phyloP scores from a whole-genome alignment of 2,329 filamentous ascomycete species.

The Penicillium fuscoglaucum region DNA sequence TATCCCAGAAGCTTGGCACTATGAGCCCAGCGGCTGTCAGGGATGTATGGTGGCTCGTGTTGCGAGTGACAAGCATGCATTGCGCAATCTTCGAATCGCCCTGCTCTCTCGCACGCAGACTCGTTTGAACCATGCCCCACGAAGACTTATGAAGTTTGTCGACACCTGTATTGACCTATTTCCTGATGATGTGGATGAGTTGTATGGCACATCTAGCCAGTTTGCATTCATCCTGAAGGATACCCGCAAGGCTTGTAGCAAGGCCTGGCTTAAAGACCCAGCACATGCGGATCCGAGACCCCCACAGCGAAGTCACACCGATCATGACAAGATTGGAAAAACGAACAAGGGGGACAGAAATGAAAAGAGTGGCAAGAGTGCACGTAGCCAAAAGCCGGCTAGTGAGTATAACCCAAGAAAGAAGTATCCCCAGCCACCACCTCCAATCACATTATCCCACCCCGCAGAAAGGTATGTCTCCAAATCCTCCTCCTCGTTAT shows the following conservation, averaged over 20 bases:
- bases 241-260: conserved; percentile 21
- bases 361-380: not conserved
- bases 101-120: conserved; percentile 35
- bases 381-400: not conserved
- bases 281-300: not conserved
- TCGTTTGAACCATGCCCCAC: conserved; percentile 20
- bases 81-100: conserved; percentile 34
- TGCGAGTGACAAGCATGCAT: conserved; percentile 21
- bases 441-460: not conserved
- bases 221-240: conserved; percentile 23
- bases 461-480: conserved; percentile 2
- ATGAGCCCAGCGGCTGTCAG: conserved; percentile 38
- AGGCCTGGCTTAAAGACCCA: conserved; percentile 6
- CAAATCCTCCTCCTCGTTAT: not conserved
- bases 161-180: conserved; percentile 31
- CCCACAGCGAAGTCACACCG: not conserved
- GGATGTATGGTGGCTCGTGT: conserved; percentile 42
- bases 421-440: conserved; percentile 1
- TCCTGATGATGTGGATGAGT: conserved; percentile 1
- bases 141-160: conserved; percentile 32
- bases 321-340: not conserved
- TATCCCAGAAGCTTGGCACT: conserved; percentile 16
- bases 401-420: conserved; percentile 4
- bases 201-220: conserved; percentile 19
- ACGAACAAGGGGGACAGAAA: not conserved